Percentiles rank a stretch among this genome's conserved stretches.
Conservation (phyloP, 345 rosid genomes). For the Dimocarpus longan region DNA sequence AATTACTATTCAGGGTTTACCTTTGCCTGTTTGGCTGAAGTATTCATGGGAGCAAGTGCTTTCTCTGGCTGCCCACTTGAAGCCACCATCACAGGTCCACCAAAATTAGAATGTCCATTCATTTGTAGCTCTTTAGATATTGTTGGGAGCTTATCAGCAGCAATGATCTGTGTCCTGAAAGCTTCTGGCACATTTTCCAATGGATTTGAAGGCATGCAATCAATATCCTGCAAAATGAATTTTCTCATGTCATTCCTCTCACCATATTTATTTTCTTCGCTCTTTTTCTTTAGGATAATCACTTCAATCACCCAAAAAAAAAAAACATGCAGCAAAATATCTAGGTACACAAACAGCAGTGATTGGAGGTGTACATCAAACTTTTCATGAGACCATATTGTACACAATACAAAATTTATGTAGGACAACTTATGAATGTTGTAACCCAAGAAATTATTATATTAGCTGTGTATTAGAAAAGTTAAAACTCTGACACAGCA, state of each 20-base stretch:
- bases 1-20: conserved; percentile 18
- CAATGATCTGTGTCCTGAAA: conserved; percentile 57
- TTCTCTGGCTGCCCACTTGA: conserved; percentile 47
- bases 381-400: no score
- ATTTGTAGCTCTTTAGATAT: conserved; percentile 51
- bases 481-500: neutral
- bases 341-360: neutral
- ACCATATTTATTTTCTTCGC: neutral
- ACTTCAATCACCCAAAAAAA: neutral
- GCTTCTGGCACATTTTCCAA: conserved; percentile 89
- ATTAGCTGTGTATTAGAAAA: neutral
- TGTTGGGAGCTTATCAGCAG: conserved; percentile 40
- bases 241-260: conserved; percentile 16
- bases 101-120: conserved; percentile 49
- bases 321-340: neutral
- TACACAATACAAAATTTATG: no score
- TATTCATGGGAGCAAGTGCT: conserved; percentile 40
- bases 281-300: neutral
- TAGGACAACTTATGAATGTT: neutral
- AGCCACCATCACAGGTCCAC: conserved; percentile 47
- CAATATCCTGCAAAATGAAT: conserved; percentile 70
- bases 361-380: neutral
- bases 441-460: neutral
- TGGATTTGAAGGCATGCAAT: conserved; percentile 94
- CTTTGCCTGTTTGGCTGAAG: conserved; percentile 43